These are phyloP conservation scores for Phytopythium aichiense DNA, from an alignment of 352 stramenopile species.

Conservation along the genomic window DNA sequence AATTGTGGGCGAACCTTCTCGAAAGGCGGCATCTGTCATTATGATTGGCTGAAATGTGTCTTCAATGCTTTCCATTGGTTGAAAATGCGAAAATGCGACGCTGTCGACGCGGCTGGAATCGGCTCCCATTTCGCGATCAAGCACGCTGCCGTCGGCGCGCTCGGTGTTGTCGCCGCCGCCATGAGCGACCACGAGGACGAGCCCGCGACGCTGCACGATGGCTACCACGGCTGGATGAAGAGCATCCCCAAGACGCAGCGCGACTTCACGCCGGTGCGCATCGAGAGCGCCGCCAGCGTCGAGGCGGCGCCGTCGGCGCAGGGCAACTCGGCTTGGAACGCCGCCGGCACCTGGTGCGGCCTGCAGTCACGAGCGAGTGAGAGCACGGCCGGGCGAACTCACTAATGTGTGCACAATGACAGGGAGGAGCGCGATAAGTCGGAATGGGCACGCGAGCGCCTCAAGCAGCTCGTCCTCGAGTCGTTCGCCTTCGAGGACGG, in stretches of 20 bases:
- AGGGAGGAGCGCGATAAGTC: slow-evolving; percentile 86
- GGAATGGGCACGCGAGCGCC: slow-evolving; percentile 63
- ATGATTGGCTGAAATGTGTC: background rate
- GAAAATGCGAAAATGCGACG: background rate
- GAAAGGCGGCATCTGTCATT: background rate
- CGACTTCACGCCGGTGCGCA: slow-evolving; percentile 77
- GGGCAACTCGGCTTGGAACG: slow-evolving; percentile 76
- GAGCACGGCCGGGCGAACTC: no score
- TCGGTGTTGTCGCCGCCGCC: background rate
- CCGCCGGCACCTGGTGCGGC: slow-evolving; percentile 69
- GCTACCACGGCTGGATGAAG: slow-evolving; percentile 89
- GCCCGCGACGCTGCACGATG: slow-evolving; percentile 66
- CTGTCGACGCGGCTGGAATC: background rate
- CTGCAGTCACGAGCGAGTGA: background rate
- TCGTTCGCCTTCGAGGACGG: slow-evolving; percentile 57
- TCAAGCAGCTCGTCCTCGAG: slow-evolving; percentile 67
- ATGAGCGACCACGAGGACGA: slow-evolving; percentile 33
- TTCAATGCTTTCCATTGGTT: background rate
- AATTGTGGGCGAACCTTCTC: background rate
- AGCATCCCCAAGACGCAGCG: slow-evolving; percentile 77
- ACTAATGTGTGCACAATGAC: background rate
- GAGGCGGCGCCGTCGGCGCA: slow-evolving; percentile 11
- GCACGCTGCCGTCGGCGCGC: background rate
- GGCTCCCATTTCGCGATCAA: background rate
- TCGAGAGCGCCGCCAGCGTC: slow-evolving; percentile 31